Evolutionary conservation across 2,329 filamentous ascomycete genomes (phyloP), one percentile per base, ranked within the genome.

Genomic region (Sphaerostilbella broomeana): DNA sequence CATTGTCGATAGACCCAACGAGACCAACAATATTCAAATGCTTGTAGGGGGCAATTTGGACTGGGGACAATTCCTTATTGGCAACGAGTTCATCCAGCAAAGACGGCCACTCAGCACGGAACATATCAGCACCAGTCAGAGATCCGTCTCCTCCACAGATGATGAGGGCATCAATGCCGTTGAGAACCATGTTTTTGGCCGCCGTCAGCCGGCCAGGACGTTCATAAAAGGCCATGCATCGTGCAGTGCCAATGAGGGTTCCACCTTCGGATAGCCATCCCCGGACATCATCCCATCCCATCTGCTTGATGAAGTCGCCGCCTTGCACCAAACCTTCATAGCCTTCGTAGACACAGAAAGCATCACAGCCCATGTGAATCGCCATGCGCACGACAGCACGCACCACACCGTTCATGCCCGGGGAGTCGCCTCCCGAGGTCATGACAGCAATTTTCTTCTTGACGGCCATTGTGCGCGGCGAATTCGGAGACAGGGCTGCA

Each of bases 91-190:
- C 92, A 37, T 86, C 70, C 43, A 98, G 63, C 48, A 98, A 72
- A 29, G 84, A 79, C 3, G 89, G 86, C 92, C 92, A 98, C 61
- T 98, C 92, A 35, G 77, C 70, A 47, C 92, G 79, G 68, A 98
- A 97, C 56, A 79, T 82, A 70, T 98, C 92, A 39, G 92, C 92
- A 58, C 92, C 92, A 9, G 92, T 98, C 56, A 98, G 75, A 49
- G 87, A 94, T 47, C 92, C 92, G 60, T 98, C 92, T 68, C 92
- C 92, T 60, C 92, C 92, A 62, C 90, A 97, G 59, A 98, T 94
- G 54, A 98, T 84, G 53, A 98, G 73, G 38, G 92, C 92, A 60
- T 98, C 88, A 51, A 98, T 97, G 57, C 92, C 92, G 51, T 86
- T 80, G 45, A 87, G 64, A 28, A 98, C 77, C 80, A 98, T 82